Conservation (phyloP, 2,329 filamentous ascomycete species). For the Beauveria rudraprayagi region DNA sequence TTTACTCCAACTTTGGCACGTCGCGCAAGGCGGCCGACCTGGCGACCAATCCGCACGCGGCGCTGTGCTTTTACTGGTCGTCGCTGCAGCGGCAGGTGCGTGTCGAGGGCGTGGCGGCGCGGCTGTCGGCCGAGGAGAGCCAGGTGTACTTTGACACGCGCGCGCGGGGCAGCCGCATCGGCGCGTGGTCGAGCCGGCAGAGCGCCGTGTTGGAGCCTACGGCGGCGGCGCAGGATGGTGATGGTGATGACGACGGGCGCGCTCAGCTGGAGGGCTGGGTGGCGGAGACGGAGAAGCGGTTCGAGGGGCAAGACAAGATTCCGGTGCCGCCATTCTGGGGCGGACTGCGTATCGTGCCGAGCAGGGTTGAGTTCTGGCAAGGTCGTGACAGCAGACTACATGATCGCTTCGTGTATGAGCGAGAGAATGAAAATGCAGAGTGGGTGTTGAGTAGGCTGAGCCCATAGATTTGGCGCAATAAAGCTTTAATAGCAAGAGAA, state of each 20-base stretch:
- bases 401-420: conserved; percentile 83
- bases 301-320: conserved; percentile 68
- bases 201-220: conserved; percentile 59
- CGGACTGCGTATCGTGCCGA: conserved; percentile 75
- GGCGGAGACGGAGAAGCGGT: conserved; percentile 64
- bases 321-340: conserved; percentile 95
- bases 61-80: conserved; percentile 87
- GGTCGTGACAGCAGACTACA: conserved; percentile 83
- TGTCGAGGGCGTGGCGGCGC: conserved; percentile 69
- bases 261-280: conserved; percentile 71
- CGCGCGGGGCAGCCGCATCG: conserved; percentile 73
- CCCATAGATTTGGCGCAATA: conserved; percentile 37
- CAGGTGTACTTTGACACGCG: conserved; percentile 59
- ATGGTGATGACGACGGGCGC: conserved; percentile 54
- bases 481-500: background rate
- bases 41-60: conserved; percentile 65
- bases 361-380: conserved; percentile 93
- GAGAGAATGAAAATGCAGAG: conserved; percentile 38
- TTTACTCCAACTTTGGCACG: conserved; percentile 90
- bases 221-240: conserved; percentile 6
- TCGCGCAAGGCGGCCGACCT: conserved; percentile 63
- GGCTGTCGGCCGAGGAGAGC: conserved; percentile 63
- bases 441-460: conserved; percentile 70
- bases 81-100: conserved; percentile 81
- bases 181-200: conserved; percentile 91